phyloP scores from a whole-genome alignment of 345 rosid genomes.

The Abelmoschus esculentus region DNA sequence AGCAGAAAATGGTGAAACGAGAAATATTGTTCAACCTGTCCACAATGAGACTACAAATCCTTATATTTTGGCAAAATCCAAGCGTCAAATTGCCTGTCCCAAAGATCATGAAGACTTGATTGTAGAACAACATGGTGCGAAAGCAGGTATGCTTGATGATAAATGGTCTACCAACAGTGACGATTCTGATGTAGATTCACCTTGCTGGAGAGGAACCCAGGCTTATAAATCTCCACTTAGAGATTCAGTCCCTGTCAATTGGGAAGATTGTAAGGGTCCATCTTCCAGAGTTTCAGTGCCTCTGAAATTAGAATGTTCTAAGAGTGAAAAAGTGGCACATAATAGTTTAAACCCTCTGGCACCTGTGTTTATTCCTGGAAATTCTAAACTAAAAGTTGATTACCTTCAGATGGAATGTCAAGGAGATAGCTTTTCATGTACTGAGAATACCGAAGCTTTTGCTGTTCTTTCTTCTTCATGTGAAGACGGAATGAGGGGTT shows the following conservation, averaged over 20 bases:
- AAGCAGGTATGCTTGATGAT: slow-evolving; percentile 16
- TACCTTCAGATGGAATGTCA: slow-evolving; percentile 17
- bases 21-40: neutral
- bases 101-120: slow-evolving; percentile 14
- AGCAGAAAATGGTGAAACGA: slow-evolving; percentile 6
- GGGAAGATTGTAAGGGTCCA: slow-evolving; percentile 16
- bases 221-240: slow-evolving; percentile 7
- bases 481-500: neutral
- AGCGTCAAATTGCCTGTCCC: slow-evolving; percentile 14
- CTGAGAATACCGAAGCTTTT: slow-evolving; percentile 26
- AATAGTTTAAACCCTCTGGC: slow-evolving; percentile 43
- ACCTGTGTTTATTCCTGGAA: slow-evolving; percentile 39
- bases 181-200: slow-evolving; percentile 56
- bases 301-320: slow-evolving; percentile 9
- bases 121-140: slow-evolving; percentile 16
- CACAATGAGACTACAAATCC: slow-evolving; percentile 6
- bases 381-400: slow-evolving; percentile 20
- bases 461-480: neutral
- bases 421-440: slow-evolving; percentile 16
- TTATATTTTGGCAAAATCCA: slow-evolving; percentile 2
- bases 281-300: slow-evolving; percentile 9
- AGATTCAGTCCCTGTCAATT: slow-evolving; percentile 5
- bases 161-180: slow-evolving; percentile 14
- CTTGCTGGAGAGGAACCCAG: slow-evolving; percentile 55
- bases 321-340: slow-evolving; percentile 19